These are phyloP conservation scores for Globisporangium cystogenes DNA, from an alignment of 352 stramenopile genomes.

Conservation along the genomic window DNA sequence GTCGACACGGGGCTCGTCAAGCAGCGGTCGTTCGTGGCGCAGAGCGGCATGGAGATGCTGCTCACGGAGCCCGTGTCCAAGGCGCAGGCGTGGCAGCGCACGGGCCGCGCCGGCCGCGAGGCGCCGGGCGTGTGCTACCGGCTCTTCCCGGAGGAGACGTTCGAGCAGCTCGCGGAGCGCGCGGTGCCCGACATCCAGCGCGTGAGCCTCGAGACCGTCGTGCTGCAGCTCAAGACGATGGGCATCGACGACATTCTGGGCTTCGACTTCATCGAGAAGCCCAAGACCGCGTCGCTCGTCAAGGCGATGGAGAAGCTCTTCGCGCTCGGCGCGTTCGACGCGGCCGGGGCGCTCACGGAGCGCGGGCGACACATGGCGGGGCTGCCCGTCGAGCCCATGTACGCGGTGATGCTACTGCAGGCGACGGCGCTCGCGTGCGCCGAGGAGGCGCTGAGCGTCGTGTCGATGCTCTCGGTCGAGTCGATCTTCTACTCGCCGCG, in stretches of 20 bases:
- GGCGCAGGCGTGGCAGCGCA: constrained; percentile 89
- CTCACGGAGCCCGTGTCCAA: constrained; percentile 85
- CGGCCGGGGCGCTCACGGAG: constrained; percentile 56
- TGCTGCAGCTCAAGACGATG: constrained; percentile 86
- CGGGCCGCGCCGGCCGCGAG: constrained; percentile 84
- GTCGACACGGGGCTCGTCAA: constrained; percentile 87
- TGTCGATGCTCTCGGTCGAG: constrained; percentile 88
- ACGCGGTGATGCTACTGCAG: constrained; percentile 85
- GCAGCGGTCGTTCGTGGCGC: constrained; percentile 83
- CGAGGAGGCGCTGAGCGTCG: constrained; percentile 81
- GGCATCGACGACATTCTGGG: constrained; percentile 76
- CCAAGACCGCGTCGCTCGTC: constrained; percentile 62
- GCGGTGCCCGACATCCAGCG: constrained; percentile 83
- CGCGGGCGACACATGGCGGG: constrained; percentile 80
- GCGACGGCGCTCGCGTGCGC: constrained; percentile 70
- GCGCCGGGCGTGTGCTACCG: constrained; percentile 76
- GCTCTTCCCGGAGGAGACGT: constrained; percentile 81
- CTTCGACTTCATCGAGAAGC: constrained; percentile 89
- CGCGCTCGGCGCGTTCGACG: constrained; percentile 62
- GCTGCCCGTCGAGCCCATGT: constrained; percentile 87
- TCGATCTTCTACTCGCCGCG: constrained; percentile 86
- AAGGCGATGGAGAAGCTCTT: constrained; percentile 84
- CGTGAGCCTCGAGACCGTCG: constrained; percentile 79
- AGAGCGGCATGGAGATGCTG: constrained; percentile 87
- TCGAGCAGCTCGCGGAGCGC: constrained; percentile 71